Percentiles rank a stretch among this genome's conserved stretches.
Evolutionary conservation across 2,329 filamentous ascomycete species (phyloP).

Genomic region (Coniella vitis): DNA sequence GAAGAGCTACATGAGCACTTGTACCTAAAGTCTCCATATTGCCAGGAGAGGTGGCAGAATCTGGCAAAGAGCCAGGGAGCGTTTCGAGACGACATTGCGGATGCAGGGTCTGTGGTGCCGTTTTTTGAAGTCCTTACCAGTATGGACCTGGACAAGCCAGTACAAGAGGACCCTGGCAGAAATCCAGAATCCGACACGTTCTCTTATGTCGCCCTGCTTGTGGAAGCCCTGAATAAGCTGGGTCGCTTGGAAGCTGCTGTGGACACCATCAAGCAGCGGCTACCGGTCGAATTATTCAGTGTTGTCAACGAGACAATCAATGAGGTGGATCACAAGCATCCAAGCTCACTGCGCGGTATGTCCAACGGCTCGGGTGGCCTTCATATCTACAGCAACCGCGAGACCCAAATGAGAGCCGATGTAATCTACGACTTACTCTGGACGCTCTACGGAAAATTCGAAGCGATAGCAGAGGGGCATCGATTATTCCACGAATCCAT

Average conservation of each 20-base stretch:
- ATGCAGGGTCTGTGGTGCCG: conserved; percentile 39
- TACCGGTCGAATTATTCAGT: conserved; percentile 88
- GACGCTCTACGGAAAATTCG: conserved; percentile 93
- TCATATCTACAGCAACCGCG: conserved; percentile 58
- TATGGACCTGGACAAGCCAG: conserved; percentile 51
- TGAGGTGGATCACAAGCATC: conserved; percentile 88
- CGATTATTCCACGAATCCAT: conserved; percentile 90
- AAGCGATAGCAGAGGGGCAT: conserved; percentile 93
- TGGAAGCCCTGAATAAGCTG: conserved; percentile 86
- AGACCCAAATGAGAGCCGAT: conserved; percentile 71
- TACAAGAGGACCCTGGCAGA: conserved; percentile 81
- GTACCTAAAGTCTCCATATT: conserved; percentile 96
- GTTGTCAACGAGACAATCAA: conserved; percentile 93
- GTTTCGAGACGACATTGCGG: conserved; percentile 41
- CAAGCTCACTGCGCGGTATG: conserved; percentile 63
- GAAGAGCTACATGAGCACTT: conserved; percentile 96
- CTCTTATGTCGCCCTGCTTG: conserved; percentile 78
- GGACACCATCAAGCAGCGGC: conserved; percentile 82
- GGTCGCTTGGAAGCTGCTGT: conserved; percentile 79
- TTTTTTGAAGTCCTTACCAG: conserved; percentile 55
- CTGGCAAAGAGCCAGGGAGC: conserved; percentile 60
- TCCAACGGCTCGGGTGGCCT: conserved; percentile 47
- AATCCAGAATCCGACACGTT: conserved; percentile 96
- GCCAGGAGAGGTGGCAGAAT: conserved; percentile 89
- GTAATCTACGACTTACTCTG: conserved; percentile 88